Evolutionary conservation across 257 asterid species (phyloP).

Genomic region (Gentiana macrophylla): DNA sequence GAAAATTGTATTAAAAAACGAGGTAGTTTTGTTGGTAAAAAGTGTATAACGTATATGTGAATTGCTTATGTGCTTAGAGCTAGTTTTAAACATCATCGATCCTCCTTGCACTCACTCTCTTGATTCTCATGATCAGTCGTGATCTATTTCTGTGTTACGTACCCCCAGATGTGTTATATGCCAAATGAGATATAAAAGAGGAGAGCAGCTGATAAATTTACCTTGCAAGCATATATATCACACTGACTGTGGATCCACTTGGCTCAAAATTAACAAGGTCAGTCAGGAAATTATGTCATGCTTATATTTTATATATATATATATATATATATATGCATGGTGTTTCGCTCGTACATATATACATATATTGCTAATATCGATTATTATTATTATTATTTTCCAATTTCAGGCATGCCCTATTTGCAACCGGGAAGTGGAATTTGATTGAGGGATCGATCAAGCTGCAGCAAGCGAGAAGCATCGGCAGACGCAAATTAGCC

Average conservation of each 20-base stretch:
- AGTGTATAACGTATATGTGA: no score
- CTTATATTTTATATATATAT: not conserved
- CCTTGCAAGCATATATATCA: slow-evolving; percentile 90
- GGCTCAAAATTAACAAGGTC: slow-evolving; percentile 95
- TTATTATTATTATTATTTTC: not conserved
- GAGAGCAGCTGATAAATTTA: slow-evolving; percentile 64
- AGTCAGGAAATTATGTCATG: not conserved
- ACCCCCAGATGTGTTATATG: slow-evolving; percentile 66
- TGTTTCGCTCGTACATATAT: not conserved
- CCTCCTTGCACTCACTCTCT: slow-evolving; percentile 6
- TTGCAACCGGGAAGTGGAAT: slow-evolving; percentile 60
- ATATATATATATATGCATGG: not conserved
- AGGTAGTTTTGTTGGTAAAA: no score
- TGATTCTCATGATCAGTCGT: slow-evolving; percentile 1
- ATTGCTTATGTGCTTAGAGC: no score
- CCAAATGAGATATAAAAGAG: slow-evolving; percentile 86
- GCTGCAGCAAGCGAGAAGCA: no score
- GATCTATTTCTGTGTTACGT: no score
- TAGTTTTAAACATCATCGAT: no score
- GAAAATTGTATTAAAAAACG: no score
- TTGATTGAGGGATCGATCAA: slow-evolving; percentile 24
- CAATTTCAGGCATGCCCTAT: slow-evolving; percentile 70
- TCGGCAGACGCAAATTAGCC: no score
- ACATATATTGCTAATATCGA: no score
- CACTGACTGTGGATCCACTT: slow-evolving; percentile 70